Percentiles rank a stretch among this genome's conserved stretches.
Conservation (phyloP, 768 basidiomycete genomes). For the Suillus plorans region DNA sequence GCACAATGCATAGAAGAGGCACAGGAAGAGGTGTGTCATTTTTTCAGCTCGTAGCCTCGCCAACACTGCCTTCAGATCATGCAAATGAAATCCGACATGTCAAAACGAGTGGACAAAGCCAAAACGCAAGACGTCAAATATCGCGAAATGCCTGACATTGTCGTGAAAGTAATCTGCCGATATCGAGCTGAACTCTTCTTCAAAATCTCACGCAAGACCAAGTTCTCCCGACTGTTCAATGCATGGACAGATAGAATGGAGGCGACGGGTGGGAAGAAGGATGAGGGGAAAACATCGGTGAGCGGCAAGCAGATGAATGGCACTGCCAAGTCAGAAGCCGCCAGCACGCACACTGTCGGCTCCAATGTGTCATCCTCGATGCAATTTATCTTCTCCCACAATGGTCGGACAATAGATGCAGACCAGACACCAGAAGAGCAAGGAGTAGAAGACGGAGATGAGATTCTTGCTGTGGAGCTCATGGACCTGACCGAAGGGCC, state of each 20-base stretch:
- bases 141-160: conserved; percentile 85
- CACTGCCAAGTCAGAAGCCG: conserved; percentile 49
- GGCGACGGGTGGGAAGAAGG: conserved; percentile 47
- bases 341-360: conserved; percentile 43
- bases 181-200: conserved; percentile 91
- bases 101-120: conserved; percentile 76
- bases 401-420: conserved; percentile 74
- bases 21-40: conserved; percentile 66
- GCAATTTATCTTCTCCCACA: conserved; percentile 85
- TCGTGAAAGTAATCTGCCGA: conserved; percentile 85
- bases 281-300: conserved; percentile 30
- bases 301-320: conserved; percentile 43
- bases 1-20: conserved; percentile 82
- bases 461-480: conserved; percentile 85
- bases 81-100: conserved; percentile 82
- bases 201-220: conserved; percentile 90
- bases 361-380: conserved; percentile 44
- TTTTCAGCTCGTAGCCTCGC: not conserved
- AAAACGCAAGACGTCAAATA: conserved; percentile 79
- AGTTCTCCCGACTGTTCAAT: conserved; percentile 77
- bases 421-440: conserved; percentile 86
- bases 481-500: conserved; percentile 84
- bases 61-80: conserved; percentile 47
- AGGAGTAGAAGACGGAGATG: conserved; percentile 86
- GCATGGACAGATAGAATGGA: conserved; percentile 93